Evolutionary conservation across 192 early-diverging fungal species (phyloP), one percentile per base, ranked within the genome.

Genomic region (Backusella psychrophila): DNA sequence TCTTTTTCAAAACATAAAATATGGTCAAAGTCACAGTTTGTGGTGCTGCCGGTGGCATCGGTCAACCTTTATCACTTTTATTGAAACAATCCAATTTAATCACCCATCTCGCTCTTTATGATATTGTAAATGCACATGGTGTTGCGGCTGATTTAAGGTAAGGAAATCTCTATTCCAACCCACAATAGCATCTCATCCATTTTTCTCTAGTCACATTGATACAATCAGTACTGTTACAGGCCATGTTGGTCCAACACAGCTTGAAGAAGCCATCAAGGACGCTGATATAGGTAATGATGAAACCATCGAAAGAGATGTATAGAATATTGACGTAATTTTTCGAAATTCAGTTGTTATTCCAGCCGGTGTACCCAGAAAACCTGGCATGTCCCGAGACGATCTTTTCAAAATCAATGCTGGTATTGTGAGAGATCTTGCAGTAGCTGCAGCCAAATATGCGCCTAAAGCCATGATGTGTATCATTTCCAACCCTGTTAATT

Each of bases 401-500:
- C 88, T 99, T 75, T 99, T 99, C 92, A 96, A 97, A 87, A 97
- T 92, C 87, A 99, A 99, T 87, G 97, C 97, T 74, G 92, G 93
- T 72, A 99, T 99, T 75, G 94, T 97, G 81, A 89, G 90, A 76
- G 91, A 84, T 65, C 89, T 97, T 42, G 96, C 96, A 74, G 83
- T 85, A 71, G 94, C 90, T 63, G 88, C 90, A 71, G 96, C 95
- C 38, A 85, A 89, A 84, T 92, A 86, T 67, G 90, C 91, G 78
- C 95, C 97, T 75, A 91, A 93, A 77, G 97, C 96, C 63, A 88
- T 94, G 85, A 81, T 95, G 75, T 87, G 93, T 68, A 88, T 98
- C 83, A 98, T 98, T 81, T 92, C 97, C 77, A 98, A 98, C 93
- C 97, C 97, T 53, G 97, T 98, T 79, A 98, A 98, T 91, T 97